Base-by-base conservation (phyloP, 768 basidiomycete genomes). In the Cyathus striatus region DNA sequence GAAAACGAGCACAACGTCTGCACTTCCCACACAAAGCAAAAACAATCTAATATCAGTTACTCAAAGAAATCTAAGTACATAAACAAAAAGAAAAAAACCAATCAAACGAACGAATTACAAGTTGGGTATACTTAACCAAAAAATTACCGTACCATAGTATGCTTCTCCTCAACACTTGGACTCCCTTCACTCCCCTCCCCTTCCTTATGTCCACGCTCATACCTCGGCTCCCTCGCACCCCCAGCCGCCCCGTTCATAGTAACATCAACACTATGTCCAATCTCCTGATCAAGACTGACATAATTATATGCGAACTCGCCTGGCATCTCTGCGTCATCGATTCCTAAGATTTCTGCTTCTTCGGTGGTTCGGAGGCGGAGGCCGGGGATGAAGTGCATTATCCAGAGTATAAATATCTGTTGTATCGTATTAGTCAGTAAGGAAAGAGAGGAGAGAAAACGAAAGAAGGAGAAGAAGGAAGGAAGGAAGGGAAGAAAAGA, bases 251-350 rank as follows among this genome's bases (percentile, higher is more conserved):
- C n/a, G n/a, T n/a, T 48, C 24, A 49, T 40, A 22, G 35, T 46
- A 5, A 49, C 40, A n/a, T 62, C 55, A 18, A 61, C 37, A 5
- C 47, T 46, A 17, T 72, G 73, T 4, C 70, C 72, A 26, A 75
- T 64, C 51, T 78, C 76, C 52, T 69, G 68, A 53, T 89, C 87
- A 40, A 89, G 59, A 9, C 83, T 86, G 23, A 91, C 88, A 49
- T 89, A 92, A 62, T 92, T 87, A 53, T 90, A 90, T 2, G 87
- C 84, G 48, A 81, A 91, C 65, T 94, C 91, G 49, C 90, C 92
- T n/a, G n/a, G n/a, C 76, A 91, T 83, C 68, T 93, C 86, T 1
- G 81, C 74, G 54, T 91, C 87, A 63, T 97, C 94, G 52, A 95
- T 81, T 44, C 94, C 93, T 37, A 95, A 66, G 30, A 84, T 78